Evolutionary conservation across 352 stramenopile species (phyloP), one percentile per base, ranked within the genome.

Genomic region (Labyrinthula sp.): DNA sequence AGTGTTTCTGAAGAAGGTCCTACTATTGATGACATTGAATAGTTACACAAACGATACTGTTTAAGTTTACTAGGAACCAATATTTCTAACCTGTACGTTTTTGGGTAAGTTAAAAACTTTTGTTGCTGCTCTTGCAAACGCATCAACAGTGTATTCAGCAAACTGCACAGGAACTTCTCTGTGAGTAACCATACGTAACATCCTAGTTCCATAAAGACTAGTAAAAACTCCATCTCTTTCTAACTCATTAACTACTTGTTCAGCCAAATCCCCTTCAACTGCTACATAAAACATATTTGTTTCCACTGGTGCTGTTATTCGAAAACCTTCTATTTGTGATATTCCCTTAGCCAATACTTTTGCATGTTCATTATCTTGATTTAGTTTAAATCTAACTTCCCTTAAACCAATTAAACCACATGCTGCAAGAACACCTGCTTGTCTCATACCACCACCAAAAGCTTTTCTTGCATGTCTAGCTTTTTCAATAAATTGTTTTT

Each of bases 391-490:
- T 30, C 78, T 74, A 38, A 77, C 88, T 66, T 77, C 72, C 34
- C 79, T 66, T 9, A 95, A 59, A 6, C 80, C 79, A 54, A 79
- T 80, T 34, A 93, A 63, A 7, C 77, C 83, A 30, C 83, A 83
- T 0, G 79, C 69, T 5, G 84, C 84, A 38, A 96, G 71, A 18
- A 95, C 58, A 25, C 86, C 86, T 0, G 67, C 69, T 60, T 97
- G 88, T 15, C 89, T 75, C 87, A 95, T 95, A 3, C 86, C 85
- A 27, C 89, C 89, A 8, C 89, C 87, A 9, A 94, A 71, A 25
- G 79, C 82, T 67, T 98, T 98, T 25, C 87, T 65, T 57, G 90
- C 59, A 14, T 85, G 71, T 45, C 64, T 74, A 6, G 83, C 84
- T 40, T 83, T 38, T 28, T 65, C 40, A 28, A 92, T 88, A 54